phyloP scores from a whole-genome alignment of 495 filamentous ascomycete species.

The Aspergillus funiculosus region DNA sequence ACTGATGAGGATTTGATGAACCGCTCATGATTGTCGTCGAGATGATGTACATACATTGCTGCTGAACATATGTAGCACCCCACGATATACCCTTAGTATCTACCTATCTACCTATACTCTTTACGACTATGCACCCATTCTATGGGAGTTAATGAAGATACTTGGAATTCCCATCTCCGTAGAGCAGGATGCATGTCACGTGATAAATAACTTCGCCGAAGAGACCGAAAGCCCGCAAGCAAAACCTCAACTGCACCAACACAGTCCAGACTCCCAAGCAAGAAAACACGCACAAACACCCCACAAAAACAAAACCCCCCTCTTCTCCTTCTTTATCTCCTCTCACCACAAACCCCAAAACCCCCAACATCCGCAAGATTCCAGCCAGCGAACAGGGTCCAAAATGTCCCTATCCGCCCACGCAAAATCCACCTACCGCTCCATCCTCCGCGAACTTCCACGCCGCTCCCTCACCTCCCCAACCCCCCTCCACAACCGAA shows the following conservation, averaged over 20 bases:
- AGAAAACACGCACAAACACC: too few species aligned
- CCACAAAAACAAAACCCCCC: too few species aligned
- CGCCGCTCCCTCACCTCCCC: constrained; percentile 51
- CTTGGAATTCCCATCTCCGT: too few species aligned
- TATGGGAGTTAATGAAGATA: not conserved
- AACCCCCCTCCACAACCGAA: constrained; percentile 54
- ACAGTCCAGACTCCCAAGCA: too few species aligned
- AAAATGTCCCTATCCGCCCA: constrained; percentile 34
- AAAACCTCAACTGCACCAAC: too few species aligned
- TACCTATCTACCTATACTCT: not conserved
- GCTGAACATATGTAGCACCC: constrained; percentile 8
- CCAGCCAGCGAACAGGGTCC: too few species aligned
- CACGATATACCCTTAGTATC: constrained; percentile 3
- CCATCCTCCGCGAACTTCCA: constrained; percentile 86
- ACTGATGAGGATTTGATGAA: constrained; percentile 16
- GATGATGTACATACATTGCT: constrained; percentile 26
- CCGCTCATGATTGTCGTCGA: constrained; percentile 18
- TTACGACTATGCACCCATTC: not conserved
- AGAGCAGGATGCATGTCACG: too few species aligned
- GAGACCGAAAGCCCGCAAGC: too few species aligned
- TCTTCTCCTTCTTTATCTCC: not conserved
- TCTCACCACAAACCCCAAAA: not conserved
- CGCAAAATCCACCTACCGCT: constrained; percentile 77
- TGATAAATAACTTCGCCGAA: too few species aligned
- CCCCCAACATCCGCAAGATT: constrained; percentile 6